phyloP scores from a whole-genome alignment of 148 eudicot genomes.

The Vaccinium vitisidaea region DNA sequence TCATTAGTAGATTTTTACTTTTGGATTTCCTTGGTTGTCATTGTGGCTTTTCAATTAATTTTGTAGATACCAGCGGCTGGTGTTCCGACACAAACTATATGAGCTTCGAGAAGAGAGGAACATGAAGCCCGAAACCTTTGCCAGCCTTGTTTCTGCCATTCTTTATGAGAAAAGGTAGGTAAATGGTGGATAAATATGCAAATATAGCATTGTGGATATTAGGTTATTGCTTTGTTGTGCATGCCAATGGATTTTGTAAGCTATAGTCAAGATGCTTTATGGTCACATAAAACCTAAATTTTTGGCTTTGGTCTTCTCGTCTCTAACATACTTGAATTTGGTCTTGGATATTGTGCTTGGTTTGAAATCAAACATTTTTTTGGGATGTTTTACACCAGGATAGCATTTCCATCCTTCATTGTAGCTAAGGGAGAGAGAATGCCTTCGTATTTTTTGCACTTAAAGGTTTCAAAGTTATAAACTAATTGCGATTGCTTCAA shows the following conservation, averaged over 20 bases:
- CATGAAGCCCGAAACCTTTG: slow-evolving; percentile 98
- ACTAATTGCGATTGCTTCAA: too few relatives aligned
- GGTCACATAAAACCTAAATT: neutral
- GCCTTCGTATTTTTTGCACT: neutral
- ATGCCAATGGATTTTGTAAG: neutral
- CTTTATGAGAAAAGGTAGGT: slow-evolving; percentile 91
- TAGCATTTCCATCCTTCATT: neutral
- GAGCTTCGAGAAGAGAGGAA: slow-evolving; percentile 93
- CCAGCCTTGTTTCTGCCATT: slow-evolving; percentile 94
- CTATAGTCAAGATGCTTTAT: neutral
- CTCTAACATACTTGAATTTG: neutral
- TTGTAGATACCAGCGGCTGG: slow-evolving; percentile 77
- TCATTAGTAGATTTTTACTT: neutral
- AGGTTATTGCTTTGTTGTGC: neutral
- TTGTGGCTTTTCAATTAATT: slow-evolving; percentile 15
- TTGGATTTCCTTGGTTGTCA: neutral
- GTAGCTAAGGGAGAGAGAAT: neutral
- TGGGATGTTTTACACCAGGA: neutral
- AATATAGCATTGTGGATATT: neutral
- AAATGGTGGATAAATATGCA: neutral
- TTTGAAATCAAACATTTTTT: neutral
- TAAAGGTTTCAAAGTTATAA: neutral
- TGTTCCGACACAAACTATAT: slow-evolving; percentile 84
- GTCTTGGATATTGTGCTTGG: neutral
- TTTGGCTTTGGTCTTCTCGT: neutral